Conservation (phyloP, 2,329 filamentous ascomycete species). For the Alternaria gaisen region DNA sequence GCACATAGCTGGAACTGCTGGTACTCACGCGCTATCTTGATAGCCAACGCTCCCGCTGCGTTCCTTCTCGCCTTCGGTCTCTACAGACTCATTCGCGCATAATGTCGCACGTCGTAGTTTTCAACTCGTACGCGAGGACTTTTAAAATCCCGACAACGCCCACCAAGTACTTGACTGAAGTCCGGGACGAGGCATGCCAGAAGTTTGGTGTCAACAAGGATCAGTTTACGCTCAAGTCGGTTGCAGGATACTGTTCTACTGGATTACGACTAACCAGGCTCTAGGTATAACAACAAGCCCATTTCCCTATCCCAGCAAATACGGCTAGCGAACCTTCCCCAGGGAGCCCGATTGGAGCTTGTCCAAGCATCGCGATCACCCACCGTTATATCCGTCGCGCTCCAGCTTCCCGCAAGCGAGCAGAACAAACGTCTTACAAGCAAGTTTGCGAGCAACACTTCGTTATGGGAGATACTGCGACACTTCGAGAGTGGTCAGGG, state of each 20-base stretch:
- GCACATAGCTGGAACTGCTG: conserved; percentile 37
- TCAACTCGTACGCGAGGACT: conserved; percentile 80
- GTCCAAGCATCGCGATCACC: conserved; percentile 86
- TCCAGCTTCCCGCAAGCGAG: conserved; percentile 71
- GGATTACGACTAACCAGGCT: conserved; percentile 7
- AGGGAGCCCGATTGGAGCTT: conserved; percentile 92
- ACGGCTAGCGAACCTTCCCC: conserved; percentile 80
- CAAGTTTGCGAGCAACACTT: conserved; percentile 87
- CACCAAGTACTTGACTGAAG: conserved; percentile 80
- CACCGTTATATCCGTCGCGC: conserved; percentile 84
- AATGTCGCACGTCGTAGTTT: conserved; percentile 88
- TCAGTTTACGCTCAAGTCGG: conserved; percentile 82
- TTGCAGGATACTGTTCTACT: conserved; percentile 8
- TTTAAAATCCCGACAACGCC: conserved; percentile 85
- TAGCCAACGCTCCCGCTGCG: conserved; percentile 38
- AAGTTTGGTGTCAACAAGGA: conserved; percentile 78
- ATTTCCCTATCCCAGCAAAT: conserved; percentile 87
- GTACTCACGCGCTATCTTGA: conserved; percentile 37
- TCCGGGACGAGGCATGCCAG: conserved; percentile 85
- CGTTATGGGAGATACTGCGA: conserved; percentile 87
- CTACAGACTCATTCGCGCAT: conserved; percentile 60
- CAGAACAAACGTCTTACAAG: conserved; percentile 73
- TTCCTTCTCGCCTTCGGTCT: conserved; percentile 37
- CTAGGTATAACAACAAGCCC: conserved; percentile 73
- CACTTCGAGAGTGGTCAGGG: conserved; percentile 77